A percentile compares a stretch with the other conserved stretches of the same genome.
These are phyloP conservation scores for Coemansia guatemalensis DNA, from an alignment of 192 early-diverging fungal genomes.

Conservation along the genomic window DNA sequence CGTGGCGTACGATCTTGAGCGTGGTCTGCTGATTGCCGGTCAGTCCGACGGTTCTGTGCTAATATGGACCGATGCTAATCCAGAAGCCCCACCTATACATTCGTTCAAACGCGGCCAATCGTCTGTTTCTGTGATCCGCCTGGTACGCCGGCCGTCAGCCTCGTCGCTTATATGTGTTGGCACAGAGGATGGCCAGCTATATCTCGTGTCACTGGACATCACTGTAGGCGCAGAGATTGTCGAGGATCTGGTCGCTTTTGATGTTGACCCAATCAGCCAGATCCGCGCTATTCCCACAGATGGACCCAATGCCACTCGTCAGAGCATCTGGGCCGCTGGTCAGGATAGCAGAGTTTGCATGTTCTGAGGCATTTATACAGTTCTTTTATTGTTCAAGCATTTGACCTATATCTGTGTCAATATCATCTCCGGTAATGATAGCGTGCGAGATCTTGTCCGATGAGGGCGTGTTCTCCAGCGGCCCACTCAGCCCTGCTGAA, in stretches of 20 bases:
- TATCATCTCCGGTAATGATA: constrained; percentile 14
- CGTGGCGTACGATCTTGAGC: constrained; percentile 25
- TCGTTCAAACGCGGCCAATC: constrained; percentile 34
- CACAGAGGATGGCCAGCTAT: constrained; percentile 49
- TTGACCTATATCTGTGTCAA: constrained; percentile 21
- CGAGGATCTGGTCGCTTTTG: constrained; percentile 48
- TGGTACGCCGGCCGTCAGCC: constrained; percentile 16
- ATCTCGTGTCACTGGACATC: constrained; percentile 1
- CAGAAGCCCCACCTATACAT: constrained; percentile 6
- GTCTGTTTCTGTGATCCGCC: constrained; percentile 24
- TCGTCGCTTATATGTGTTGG: constrained; percentile 31
- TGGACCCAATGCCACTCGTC: constrained; percentile 10
- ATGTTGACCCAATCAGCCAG: constrained; percentile 46
- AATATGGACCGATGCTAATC: constrained; percentile 17
- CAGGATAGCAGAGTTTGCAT: constrained; percentile 24
- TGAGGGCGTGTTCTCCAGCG: constrained; percentile 31
- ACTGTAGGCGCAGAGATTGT: constrained; percentile 17
- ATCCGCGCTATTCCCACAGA: constrained; percentile 17
- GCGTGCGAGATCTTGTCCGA: constrained; percentile 35
- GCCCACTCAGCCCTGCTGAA: constrained; percentile 27
- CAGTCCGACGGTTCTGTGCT: constrained; percentile 31
- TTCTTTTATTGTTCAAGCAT: constrained; percentile 12
- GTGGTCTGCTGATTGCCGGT: constrained; percentile 16
- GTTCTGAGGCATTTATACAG: constrained; percentile 17
- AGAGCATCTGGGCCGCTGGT: constrained; percentile 43